Percentiles rank a stretch among this genome's conserved stretches.
Evolutionary conservation across 345 rosid genomes (phyloP).

Genomic region (Populus simonii): DNA sequence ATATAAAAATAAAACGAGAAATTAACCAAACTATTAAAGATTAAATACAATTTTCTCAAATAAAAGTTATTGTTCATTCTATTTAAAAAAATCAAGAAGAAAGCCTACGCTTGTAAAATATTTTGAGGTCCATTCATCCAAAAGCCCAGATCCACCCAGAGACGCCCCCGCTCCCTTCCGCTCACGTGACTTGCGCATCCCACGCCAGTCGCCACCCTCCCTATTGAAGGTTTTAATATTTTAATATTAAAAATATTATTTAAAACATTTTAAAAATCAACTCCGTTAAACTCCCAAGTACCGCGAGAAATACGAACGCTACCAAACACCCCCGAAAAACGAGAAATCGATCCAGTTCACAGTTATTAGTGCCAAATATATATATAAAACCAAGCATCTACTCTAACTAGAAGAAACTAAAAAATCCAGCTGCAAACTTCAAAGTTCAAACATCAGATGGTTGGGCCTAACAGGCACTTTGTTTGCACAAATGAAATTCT

Average conservation of each 20-base stretch:
- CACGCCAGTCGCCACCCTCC: background rate
- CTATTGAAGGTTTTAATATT: background rate
- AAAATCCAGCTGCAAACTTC: background rate
- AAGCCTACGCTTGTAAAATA: background rate
- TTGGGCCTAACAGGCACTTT: no score
- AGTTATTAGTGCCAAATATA: background rate
- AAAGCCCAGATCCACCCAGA: background rate
- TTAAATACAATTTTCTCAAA: no score
- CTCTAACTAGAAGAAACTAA: background rate
- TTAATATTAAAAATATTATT: no score
- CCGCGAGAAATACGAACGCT: no score
- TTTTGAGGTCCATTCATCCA: background rate
- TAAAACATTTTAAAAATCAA: no score
- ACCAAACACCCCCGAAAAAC: no score
- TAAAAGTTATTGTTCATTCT: no score
- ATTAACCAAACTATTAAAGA: no score
- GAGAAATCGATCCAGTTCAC: background rate
- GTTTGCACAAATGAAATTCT: conserved; percentile 15
- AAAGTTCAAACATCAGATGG: background rate
- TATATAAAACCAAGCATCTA: background rate
- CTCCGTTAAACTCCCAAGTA: no score
- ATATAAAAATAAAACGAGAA: no score
- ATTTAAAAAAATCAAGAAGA: no score
- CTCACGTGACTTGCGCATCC: background rate
- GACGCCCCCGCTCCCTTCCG: no score